Evolutionary conservation across 208 protist species (phyloP).

Genomic region (Entamoeba invadens): DNA sequence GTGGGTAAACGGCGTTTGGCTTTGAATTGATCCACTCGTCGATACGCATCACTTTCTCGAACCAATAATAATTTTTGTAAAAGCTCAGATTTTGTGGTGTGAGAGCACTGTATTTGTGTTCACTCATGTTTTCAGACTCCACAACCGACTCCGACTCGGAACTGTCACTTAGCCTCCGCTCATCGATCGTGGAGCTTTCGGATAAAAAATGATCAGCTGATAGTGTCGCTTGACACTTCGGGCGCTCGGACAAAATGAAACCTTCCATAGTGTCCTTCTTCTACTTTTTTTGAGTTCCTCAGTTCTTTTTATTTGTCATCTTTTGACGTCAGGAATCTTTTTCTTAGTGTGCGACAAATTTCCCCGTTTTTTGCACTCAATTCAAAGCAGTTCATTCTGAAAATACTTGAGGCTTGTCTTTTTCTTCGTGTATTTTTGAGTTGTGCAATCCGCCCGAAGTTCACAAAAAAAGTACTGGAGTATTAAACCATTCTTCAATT

Average conservation of each 20-base stretch:
- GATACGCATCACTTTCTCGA: background rate
- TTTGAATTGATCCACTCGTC: background rate
- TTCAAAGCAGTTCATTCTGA: too few relatives aligned
- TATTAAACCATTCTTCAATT: too few relatives aligned
- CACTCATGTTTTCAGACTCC: background rate
- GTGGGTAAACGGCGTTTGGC: background rate
- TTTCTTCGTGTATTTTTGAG: too few relatives aligned
- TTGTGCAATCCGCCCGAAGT: too few relatives aligned
- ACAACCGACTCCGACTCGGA: background rate
- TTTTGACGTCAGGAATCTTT: too few relatives aligned
- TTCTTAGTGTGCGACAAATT: too few relatives aligned
- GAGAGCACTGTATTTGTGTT: background rate
- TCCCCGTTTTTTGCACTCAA: too few relatives aligned
- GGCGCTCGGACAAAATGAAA: background rate
- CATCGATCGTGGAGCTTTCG: background rate
- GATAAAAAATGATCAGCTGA: background rate
- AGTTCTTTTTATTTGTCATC: too few relatives aligned
- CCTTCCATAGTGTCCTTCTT: background rate
- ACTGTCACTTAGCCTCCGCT: background rate
- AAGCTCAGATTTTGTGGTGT: background rate
- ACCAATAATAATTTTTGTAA: background rate
- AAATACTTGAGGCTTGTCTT: too few relatives aligned
- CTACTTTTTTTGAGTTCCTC: too few relatives aligned
- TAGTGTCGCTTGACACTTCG: background rate
- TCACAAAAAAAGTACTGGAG: too few relatives aligned